Conservation (phyloP, 768 basidiomycete species). For the Lyophyllum decastes region DNA sequence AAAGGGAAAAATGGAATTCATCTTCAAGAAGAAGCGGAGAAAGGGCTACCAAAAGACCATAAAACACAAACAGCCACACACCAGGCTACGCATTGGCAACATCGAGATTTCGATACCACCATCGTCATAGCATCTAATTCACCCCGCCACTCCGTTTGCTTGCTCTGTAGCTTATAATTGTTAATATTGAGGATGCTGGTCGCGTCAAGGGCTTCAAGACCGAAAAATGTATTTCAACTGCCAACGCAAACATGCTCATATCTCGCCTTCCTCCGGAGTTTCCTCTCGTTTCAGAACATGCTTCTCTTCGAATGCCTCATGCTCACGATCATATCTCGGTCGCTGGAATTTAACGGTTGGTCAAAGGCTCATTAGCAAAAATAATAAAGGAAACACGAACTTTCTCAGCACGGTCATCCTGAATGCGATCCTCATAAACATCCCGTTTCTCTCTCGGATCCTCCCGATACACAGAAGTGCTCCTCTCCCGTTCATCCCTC, state of each 20-base stretch:
- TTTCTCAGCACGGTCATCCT: slow-evolving; percentile 67
- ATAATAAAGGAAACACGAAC: slow-evolving; percentile 32
- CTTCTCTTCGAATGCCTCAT: slow-evolving; percentile 42
- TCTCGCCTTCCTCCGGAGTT: slow-evolving; percentile 88
- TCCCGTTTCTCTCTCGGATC: slow-evolving; percentile 57
- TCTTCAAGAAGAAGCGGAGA: slow-evolving; percentile 97
- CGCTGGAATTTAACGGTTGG: slow-evolving; percentile 38
- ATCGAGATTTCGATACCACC: slow-evolving; percentile 51
- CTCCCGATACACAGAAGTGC: slow-evolving; percentile 38
- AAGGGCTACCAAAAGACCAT: slow-evolving; percentile 97
- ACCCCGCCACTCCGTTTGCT: neutral
- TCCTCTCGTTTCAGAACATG: slow-evolving; percentile 54
- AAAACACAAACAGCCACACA: slow-evolving; percentile 92
- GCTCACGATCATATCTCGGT: slow-evolving; percentile 51
- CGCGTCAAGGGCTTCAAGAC: neutral
- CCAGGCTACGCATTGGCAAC: slow-evolving; percentile 88
- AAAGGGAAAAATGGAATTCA: slow-evolving; percentile 88
- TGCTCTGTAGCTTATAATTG: slow-evolving; percentile 11
- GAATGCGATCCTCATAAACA: slow-evolving; percentile 46
- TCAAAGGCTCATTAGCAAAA: neutral
- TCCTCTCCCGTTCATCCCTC: slow-evolving; percentile 35
- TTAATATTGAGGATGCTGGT: slow-evolving; percentile 4
- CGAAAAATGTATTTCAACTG: neutral
- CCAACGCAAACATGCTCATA: slow-evolving; percentile 38
- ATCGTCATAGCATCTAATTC: slow-evolving; percentile 12